phyloP scores from a whole-genome alignment of 2,329 filamentous ascomycete genomes.

The Huntiella decipiens region DNA sequence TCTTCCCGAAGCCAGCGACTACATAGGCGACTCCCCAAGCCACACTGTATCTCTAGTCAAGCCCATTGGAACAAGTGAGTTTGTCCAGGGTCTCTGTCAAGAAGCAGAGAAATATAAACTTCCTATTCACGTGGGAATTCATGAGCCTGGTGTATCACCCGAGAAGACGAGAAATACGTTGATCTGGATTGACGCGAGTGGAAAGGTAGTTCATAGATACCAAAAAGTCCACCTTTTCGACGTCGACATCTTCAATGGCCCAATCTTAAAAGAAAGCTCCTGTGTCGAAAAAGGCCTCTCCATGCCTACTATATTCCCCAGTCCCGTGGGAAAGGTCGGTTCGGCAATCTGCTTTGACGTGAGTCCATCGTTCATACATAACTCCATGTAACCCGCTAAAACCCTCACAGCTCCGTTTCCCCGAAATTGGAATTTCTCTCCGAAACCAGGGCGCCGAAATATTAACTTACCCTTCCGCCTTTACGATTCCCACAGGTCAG shows the following conservation, averaged over 20 bases:
- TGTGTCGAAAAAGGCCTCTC: constrained; percentile 15
- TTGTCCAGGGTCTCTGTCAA: constrained; percentile 55
- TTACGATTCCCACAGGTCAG: constrained; percentile 66
- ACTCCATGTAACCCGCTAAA: neutral
- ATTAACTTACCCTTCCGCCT: constrained; percentile 74
- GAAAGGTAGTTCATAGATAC: constrained; percentile 28
- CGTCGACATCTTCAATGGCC: constrained; percentile 22
- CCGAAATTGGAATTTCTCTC: constrained; percentile 21
- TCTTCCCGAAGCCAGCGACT: constrained; percentile 81
- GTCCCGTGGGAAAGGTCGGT: constrained; percentile 55
- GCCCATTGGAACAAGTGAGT: constrained; percentile 45
- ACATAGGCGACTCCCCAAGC: constrained; percentile 51
- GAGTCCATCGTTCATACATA: neutral
- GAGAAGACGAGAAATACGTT: constrained; percentile 28
- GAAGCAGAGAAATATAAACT: constrained; percentile 45
- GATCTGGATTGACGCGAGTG: constrained; percentile 25
- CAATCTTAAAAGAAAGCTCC: constrained; percentile 26
- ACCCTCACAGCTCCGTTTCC: constrained; percentile 5
- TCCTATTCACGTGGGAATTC: constrained; percentile 71
- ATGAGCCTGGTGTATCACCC: constrained; percentile 42
- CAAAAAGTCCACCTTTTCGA: constrained; percentile 90
- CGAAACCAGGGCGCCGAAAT: constrained; percentile 38
- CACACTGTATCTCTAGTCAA: constrained; percentile 54
- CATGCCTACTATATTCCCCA: constrained; percentile 46
- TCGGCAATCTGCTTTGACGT: constrained; percentile 81